Percentiles rank a stretch among this genome's conserved stretches.
Evolutionary conservation across 2,329 filamentous ascomycete species (phyloP).

Genomic region (Fusarium torulosum): DNA sequence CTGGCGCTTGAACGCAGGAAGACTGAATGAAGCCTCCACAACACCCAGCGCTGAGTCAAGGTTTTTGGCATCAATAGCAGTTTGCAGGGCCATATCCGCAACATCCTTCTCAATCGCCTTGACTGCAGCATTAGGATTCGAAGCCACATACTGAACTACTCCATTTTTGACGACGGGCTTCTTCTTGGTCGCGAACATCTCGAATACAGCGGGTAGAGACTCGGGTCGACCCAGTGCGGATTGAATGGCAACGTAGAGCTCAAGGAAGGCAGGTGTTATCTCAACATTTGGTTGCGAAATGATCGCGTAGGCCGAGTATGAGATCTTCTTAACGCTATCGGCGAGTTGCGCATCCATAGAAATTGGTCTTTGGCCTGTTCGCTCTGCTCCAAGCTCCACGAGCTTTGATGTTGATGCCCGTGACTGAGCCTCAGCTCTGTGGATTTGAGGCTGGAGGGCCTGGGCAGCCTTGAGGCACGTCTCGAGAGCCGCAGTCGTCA

Average conservation of each 20-base stretch:
- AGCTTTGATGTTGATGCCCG: constrained; percentile 66
- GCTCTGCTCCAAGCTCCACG: constrained; percentile 59
- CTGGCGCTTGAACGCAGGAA: constrained; percentile 73
- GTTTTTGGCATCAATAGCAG: constrained; percentile 83
- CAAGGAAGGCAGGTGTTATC: constrained; percentile 79
- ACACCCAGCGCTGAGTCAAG: constrained; percentile 82
- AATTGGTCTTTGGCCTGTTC: constrained; percentile 49
- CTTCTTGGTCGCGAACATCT: constrained; percentile 87
- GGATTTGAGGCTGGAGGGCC: constrained; percentile 58
- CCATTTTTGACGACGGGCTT: constrained; percentile 71
- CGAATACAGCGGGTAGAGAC: constrained; percentile 82
- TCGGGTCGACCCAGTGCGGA: constrained; percentile 78
- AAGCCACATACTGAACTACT: constrained; percentile 69
- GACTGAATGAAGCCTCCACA: constrained; percentile 76
- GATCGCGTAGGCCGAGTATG: constrained; percentile 74
- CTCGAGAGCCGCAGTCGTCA: constrained; percentile 59
- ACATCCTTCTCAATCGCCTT: constrained; percentile 79
- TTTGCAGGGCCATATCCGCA: constrained; percentile 79
- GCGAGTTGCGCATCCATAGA: constrained; percentile 54
- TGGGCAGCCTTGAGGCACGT: constrained; percentile 60
- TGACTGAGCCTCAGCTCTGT: constrained; percentile 55
- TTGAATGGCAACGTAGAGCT: constrained; percentile 82
- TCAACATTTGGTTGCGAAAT: constrained; percentile 81
- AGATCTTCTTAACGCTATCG: constrained; percentile 65
- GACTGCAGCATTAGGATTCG: constrained; percentile 75